phyloP scores from a whole-genome alignment of 2,329 filamentous ascomycete genomes.

The Tetracladium maxilliforme region DNA sequence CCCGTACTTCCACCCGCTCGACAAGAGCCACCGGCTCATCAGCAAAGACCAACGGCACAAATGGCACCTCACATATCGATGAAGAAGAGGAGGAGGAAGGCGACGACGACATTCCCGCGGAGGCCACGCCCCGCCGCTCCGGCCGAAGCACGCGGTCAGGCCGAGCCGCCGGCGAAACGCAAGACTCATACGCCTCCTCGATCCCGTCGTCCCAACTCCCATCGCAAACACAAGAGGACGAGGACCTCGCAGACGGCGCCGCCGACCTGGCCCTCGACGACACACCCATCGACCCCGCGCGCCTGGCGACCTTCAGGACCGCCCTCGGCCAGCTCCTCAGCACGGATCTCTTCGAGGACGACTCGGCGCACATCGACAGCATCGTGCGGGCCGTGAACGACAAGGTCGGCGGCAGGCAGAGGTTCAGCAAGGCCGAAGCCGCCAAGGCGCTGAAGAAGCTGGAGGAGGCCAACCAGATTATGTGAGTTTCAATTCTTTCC shows the following conservation, averaged over 20 bases:
- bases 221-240: slow-evolving; percentile 11
- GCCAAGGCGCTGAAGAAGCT: slow-evolving; percentile 64
- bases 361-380: slow-evolving; percentile 61
- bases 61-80: slow-evolving; percentile 21
- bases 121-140: slow-evolving; percentile 3
- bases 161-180: slow-evolving; percentile 11
- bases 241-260: slow-evolving; percentile 10
- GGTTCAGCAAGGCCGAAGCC: slow-evolving; percentile 61
- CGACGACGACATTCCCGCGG: slow-evolving; percentile 3
- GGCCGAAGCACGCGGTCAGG: slow-evolving; percentile 3
- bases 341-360: slow-evolving; percentile 72
- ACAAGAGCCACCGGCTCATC: slow-evolving; percentile 13
- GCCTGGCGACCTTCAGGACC: slow-evolving; percentile 63
- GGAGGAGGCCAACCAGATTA: slow-evolving; percentile 77
- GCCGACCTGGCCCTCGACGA: slow-evolving; percentile 15
- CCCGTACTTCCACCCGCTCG: slow-evolving; percentile 16
- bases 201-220: slow-evolving; percentile 13
- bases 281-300: slow-evolving; percentile 38
- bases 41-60: slow-evolving; percentile 9
- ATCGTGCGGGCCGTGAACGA: slow-evolving; percentile 71
- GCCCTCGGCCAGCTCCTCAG: slow-evolving; percentile 74
- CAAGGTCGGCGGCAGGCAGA: slow-evolving; percentile 39
- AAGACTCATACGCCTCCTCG: slow-evolving; percentile 23
- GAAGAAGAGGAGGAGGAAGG: slow-evolving; percentile 24
- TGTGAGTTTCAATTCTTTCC: slow-evolving; percentile 45